Evolutionary conservation across 1,284 basidiomycete genomes (phyloP).

Genomic region (Gomphus bonarii): DNA sequence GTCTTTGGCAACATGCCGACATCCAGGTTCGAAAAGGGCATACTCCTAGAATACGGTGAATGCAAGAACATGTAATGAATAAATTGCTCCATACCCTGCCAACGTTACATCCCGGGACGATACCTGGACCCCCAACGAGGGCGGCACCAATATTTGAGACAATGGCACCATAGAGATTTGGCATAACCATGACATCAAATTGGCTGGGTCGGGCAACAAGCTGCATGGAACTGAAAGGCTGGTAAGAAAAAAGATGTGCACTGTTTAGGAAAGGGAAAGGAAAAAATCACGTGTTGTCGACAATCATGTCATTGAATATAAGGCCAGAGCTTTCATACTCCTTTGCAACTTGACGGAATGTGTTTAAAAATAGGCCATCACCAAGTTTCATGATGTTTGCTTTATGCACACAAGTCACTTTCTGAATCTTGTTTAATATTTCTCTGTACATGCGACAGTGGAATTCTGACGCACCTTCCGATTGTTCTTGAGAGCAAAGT

Average conservation of each 20-base stretch:
- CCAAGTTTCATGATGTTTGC: constrained; percentile 99
- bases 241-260: constrained; percentile 1
- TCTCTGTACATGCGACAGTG: neutral
- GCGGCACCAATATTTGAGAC: constrained; percentile 98
- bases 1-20: constrained; percentile 96
- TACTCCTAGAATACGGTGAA: constrained; percentile 56
- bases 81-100: constrained; percentile 60
- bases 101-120: constrained; percentile 97
- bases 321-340: constrained; percentile 93
- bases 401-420: constrained; percentile 99
- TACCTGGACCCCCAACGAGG: constrained; percentile 94
- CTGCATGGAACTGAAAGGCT: constrained; percentile 78
- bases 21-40: constrained; percentile 97
- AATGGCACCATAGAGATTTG: constrained; percentile 93
- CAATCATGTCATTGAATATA: constrained; percentile 96
- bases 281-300: constrained; percentile 83
- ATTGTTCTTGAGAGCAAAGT: constrained; percentile 98
- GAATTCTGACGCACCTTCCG: constrained; percentile 61
- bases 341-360: constrained; percentile 93
- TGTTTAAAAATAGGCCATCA: constrained; percentile 98
- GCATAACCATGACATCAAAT: constrained; percentile 99
- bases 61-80: neutral
- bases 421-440: constrained; percentile 36
- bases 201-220: constrained; percentile 91
- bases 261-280: neutral